A percentile compares a stretch with the other conserved stretches of the same genome.
Conservation (phyloP, 83 land plant species). For the Diphasiastrum complanatum region DNA sequence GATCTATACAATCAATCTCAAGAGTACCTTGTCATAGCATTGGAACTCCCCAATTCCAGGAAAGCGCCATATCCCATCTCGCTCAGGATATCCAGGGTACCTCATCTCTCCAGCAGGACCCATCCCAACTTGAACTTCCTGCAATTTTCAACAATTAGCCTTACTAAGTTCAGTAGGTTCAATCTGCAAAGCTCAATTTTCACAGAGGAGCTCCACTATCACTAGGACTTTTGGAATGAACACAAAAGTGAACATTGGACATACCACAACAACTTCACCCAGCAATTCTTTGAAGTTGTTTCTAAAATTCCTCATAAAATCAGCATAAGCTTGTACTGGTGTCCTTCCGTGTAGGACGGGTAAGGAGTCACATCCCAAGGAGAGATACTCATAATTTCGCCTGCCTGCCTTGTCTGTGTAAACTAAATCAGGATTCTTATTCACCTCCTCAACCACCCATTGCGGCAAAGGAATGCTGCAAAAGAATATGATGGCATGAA, state of each 20-base stretch:
- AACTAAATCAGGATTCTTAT: slow-evolving; percentile 54
- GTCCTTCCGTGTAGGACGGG: slow-evolving; percentile 63
- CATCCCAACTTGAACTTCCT: slow-evolving; percentile 85
- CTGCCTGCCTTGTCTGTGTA: slow-evolving; percentile 64
- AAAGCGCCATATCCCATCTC: slow-evolving; percentile 36
- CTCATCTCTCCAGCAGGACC: slow-evolving; percentile 84
- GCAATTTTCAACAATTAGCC: background rate
- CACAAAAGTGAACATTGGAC: slow-evolving; percentile 10
- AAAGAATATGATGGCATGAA: background rate
- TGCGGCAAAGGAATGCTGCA: slow-evolving; percentile 65
- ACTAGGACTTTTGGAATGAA: background rate
- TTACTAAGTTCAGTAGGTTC: background rate
- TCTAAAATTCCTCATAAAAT: slow-evolving; percentile 78
- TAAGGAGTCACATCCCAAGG: slow-evolving; percentile 66
- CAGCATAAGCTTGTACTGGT: slow-evolving; percentile 71
- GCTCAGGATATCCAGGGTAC: slow-evolving; percentile 63
- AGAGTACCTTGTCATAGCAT: slow-evolving; percentile 66
- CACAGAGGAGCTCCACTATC: background rate
- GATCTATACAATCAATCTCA: background rate
- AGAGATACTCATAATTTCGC: slow-evolving; percentile 60
- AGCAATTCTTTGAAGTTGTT: slow-evolving; percentile 50
- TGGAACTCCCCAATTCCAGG: slow-evolving; percentile 80
- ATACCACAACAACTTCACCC: slow-evolving; percentile 56
- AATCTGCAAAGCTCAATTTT: background rate
- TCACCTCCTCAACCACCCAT: slow-evolving; percentile 74